phyloP scores from a whole-genome alignment of 2,329 filamentous ascomycete genomes.

The Neofusicoccum parvum region DNA sequence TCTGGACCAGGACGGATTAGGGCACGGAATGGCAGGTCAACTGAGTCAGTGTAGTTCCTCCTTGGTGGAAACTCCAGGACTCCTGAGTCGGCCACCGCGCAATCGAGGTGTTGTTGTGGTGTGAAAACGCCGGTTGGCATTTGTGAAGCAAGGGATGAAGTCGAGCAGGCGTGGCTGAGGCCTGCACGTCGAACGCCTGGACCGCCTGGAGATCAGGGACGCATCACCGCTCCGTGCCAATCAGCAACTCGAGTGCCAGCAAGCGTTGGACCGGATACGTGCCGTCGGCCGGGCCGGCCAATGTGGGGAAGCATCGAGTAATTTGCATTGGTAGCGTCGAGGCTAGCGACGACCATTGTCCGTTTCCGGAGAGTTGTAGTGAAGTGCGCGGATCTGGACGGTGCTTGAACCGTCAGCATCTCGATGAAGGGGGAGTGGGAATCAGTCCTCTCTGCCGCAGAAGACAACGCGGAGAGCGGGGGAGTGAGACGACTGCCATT shows the following conservation, averaged over 20 bases:
- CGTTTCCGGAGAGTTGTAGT: not conserved
- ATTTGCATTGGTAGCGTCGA: not conserved
- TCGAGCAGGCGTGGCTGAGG: not conserved
- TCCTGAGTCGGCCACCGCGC: not conserved
- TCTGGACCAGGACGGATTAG: not conserved
- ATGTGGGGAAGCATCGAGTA: not conserved
- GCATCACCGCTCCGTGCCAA: not conserved
- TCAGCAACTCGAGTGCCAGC: not conserved
- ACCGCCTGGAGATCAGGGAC: not conserved
- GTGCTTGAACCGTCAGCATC: not conserved
- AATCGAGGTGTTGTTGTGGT: not conserved
- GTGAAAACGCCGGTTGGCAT: no score
- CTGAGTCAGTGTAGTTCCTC: not conserved
- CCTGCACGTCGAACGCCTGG: not conserved
- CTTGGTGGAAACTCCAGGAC: not conserved
- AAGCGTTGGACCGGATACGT: no score
- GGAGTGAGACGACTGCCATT: no score
- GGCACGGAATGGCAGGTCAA: no score
- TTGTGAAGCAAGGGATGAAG: not conserved
- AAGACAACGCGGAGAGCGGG: not conserved
- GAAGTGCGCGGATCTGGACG: not conserved
- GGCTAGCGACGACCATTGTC: not conserved
- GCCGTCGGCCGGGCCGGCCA: not conserved
- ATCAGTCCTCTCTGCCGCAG: no score
- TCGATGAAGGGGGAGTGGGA: not conserved